Evolutionary conservation across 805 yeast species (phyloP).

Genomic region (Candida xiaguanensis): DNA sequence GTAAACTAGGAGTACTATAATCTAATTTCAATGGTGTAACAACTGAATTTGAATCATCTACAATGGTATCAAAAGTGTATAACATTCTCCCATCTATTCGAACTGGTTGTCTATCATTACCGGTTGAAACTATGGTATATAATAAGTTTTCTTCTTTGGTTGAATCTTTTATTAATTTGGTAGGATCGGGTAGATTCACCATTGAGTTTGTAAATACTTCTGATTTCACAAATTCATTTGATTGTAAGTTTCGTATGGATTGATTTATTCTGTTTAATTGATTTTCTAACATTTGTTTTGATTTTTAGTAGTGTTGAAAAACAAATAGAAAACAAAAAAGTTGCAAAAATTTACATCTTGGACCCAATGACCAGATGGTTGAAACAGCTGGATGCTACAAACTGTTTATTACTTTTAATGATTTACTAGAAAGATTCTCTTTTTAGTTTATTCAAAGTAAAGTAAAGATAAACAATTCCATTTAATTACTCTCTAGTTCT

Average conservation of each 20-base stretch:
- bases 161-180: conserved; percentile 58
- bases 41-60: neutral
- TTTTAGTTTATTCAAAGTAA: no score
- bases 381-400: no score
- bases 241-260: conserved; percentile 37
- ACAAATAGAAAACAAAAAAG: no score
- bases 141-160: conserved; percentile 48
- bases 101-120: conserved; percentile 26
- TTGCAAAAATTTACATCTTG: no score
- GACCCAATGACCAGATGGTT: no score
- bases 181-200: conserved; percentile 48
- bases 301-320: no score
- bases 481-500: no score
- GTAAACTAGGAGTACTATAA: neutral
- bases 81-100: conserved; percentile 48
- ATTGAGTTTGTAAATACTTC: conserved; percentile 68
- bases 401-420: no score
- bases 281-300: conserved; percentile 1
- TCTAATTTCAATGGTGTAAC: conserved; percentile 2
- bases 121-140: conserved; percentile 36
- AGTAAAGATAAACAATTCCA: no score
- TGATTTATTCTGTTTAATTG: conserved; percentile 30
- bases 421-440: no score
- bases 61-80: conserved; percentile 10
- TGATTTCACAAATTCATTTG: conserved; percentile 49